Base-by-base conservation (phyloP, 164 flowering plant genomes). In the Buxus sempervirens region DNA sequence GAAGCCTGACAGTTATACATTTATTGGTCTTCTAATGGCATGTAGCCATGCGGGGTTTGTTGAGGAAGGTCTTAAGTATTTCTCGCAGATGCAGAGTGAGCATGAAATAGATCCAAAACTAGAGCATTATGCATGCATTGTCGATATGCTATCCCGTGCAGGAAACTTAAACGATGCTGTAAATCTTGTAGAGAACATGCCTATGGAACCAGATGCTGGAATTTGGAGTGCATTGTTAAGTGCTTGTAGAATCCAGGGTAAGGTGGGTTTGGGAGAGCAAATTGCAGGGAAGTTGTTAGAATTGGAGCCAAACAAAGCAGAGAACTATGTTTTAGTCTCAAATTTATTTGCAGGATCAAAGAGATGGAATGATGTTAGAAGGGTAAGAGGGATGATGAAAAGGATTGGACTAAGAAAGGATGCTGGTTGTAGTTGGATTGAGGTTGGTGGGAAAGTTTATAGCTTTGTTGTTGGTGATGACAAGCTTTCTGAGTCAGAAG, bases 361-460 rank as follows among this genome's bases (percentile, higher is more conserved):
- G 32, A 80, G 80, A 68, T 88, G 90, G 96, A 82, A 84, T 42
- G 83, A 82, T 21, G 96, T 86, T 56, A 82, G 86, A 70, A 82
- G 70, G 53, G 72, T 86, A 45, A 67, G 96, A 69, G 73, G 71
- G 63, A 82, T 45, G 71, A 86, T 88, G 88, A 88, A 80, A 74
- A 84, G 82, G 56, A 61, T 62, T 56, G 85, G 83, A 28, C 76
- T 86, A 58, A 73, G 60, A 56, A 90, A 88, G 72, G 84, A 84
- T 54, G 80, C 75, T 21, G 93, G 93, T 19, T 60, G 83, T 65
- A 86, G 91, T 75, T 88, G 90, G 93, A 82, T 85, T 74, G 93
- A 90, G 64, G 54, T 86, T 18, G 76, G 68, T 27, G 88, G 91
- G 6, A 81, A 70, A 66, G 79, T 81, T 60, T 72, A 83, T 66